Evolutionary conservation across 345 rosid species (phyloP), one percentile per base, ranked within the genome.

Genomic region (Nephelium lappaceum): DNA sequence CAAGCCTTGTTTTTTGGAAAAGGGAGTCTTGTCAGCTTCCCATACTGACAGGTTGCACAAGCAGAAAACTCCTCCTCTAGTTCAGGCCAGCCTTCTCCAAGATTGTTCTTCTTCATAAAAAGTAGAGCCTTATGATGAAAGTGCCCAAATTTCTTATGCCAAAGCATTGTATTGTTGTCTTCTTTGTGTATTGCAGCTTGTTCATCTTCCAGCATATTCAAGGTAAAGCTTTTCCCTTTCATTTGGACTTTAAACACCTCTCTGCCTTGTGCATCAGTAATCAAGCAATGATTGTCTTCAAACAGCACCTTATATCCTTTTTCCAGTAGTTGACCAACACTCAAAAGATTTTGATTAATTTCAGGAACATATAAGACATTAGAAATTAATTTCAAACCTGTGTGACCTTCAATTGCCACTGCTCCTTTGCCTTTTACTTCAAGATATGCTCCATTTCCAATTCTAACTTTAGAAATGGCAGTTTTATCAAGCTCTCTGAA

Each of bases 31-130:
- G 16, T 60, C 21, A 24, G 23, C 31, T 77, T 77, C 0, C 61
- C 68, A 27, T 21, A 78, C 45, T 71, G 62, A 78, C 43, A 78
- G 19, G 36, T 49, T 9, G 12, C 24, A 38, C 70, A 78, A 5
- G 62, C 47, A 45, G 63, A 12, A 39, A 60, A 19, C 61, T 58
- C 60, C 11, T 78, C 69, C 4, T 69, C 43, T 16, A 78, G 43
- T 8, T 58, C 9, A 61, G 45, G 75, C 19, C 70, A 9, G 25
- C 68, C 69, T 25, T 43, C 31, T 19, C 15, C 36, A 11, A 77
- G 25, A 68, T 76, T 55, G 8, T 76, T 76, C 61, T 43, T 65
- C 71, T 66, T 65, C 71, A 76, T n/a, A 24, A 24, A 15, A 60
- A 69, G 65, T 36, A 58, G 27, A 9, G 21, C 36, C 1, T 0